Percentiles rank a stretch among this genome's conserved stretches.
Conservation (phyloP, 2,329 filamentous ascomycete genomes). For the Talaromyces marneffei region DNA sequence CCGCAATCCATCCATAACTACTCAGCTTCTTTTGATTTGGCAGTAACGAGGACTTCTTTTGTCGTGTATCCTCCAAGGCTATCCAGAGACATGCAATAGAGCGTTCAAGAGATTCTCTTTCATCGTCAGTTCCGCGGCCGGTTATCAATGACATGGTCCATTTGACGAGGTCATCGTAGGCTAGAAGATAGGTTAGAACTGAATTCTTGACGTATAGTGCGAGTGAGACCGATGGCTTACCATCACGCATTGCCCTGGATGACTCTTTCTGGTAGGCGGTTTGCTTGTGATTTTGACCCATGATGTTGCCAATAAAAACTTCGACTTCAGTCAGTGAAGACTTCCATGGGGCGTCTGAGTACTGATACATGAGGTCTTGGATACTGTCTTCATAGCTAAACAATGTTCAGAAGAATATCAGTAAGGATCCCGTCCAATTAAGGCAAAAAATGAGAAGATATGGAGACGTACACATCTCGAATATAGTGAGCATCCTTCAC, state of each 20-base stretch:
- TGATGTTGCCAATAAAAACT: constrained; percentile 54
- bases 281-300: constrained; percentile 29
- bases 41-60: neutral
- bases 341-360: constrained; percentile 45
- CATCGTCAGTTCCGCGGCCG: constrained; percentile 17
- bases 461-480: constrained; percentile 21
- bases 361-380: constrained; percentile 25
- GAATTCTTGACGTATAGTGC: neutral
- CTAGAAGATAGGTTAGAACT: constrained; percentile 7
- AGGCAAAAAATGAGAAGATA: neutral
- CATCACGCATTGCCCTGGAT: constrained; percentile 21
- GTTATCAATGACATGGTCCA: constrained; percentile 20
- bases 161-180: constrained; percentile 21
- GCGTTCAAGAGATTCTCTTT: constrained; percentile 21
- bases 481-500: constrained; percentile 15
- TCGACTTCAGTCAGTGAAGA: constrained; percentile 46
- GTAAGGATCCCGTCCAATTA: neutral
- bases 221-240: constrained; percentile 11
- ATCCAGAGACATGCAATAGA: constrained; percentile 24
- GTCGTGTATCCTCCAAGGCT: constrained; percentile 12
- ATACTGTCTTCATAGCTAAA: constrained; percentile 46
- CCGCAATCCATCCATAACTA: constrained; percentile 24
- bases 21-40: constrained; percentile 15
- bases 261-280: constrained; percentile 20
- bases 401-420: neutral